Evolutionary conservation across 2,329 filamentous ascomycete genomes (phyloP), one percentile per base, ranked within the genome.

Genomic region (Fusarium brevicatenulatum): DNA sequence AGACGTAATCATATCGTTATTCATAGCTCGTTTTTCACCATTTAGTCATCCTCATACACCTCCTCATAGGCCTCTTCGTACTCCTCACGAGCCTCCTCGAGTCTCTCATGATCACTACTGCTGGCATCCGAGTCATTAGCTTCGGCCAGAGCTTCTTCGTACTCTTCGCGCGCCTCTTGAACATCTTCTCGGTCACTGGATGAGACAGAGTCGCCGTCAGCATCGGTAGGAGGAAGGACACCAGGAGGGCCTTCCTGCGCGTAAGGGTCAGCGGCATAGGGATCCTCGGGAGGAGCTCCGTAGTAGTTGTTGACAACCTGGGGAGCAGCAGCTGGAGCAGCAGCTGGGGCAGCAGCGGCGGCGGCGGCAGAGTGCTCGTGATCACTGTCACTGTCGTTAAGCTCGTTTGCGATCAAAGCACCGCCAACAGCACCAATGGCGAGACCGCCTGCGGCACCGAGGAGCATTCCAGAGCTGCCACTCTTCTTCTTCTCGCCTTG

Each of bases 391-490:
- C 58, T 60, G 55, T 78, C 75, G 55, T 78, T 63, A 36, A 90
- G 74, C 59, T 87, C 88, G 76, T 91, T 85, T 47, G 86, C 87
- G 59, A 91, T 82, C 50, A 90, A 76, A 7, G 88, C 90, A 56
- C 89, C 90, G 30, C 87, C 90, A 43, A 89, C 78, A 60, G 85
- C 86, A 72, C 89, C 89, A 18, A 86, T 81, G 2, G 87, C 90
- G 25, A 91, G 78, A 80, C 90, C 91, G 40, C 85, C 90, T 15
- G 87, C 88, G 56, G 88, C 90, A 47, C 86, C 90, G 28, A 89
- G 84, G 49, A 91, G 81, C 78, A 90, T 84, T 75, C 86, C 87
- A 25, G 86, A 87, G 71, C 84, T 86, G 64, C 85, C 85, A 44
- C 81, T 81, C 75, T 83, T 82, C 72, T 85, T 80, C 71, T 77